Percentiles rank a stretch among this genome's conserved stretches.
Evolutionary conservation across 495 filamentous ascomycete species (phyloP).

Genomic region (Aspergillus ellipticus): DNA sequence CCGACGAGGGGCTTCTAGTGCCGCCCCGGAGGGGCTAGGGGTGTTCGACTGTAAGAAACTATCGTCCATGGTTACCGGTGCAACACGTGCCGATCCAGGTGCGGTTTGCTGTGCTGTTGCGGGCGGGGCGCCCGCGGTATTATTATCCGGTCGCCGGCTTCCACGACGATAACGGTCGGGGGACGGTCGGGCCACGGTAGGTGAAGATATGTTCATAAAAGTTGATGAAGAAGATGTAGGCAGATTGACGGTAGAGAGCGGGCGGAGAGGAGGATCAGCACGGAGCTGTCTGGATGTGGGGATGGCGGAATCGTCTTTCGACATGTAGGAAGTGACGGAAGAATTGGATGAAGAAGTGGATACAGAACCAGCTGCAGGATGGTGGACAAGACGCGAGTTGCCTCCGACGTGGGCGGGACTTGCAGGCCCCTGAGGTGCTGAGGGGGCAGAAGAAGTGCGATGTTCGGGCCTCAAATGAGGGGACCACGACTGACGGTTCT

Average conservation of each 20-base stretch:
- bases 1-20: conserved; percentile 12
- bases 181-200: conserved; percentile 54
- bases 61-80: conserved; percentile 24
- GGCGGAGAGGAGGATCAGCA: conserved; percentile 41
- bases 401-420: conserved; percentile 38
- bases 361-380: conserved; percentile 60
- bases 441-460: conserved; percentile 63
- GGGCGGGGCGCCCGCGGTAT: conserved; percentile 38
- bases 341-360: conserved; percentile 52
- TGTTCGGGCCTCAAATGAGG: conserved; percentile 64
- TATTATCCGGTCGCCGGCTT: conserved; percentile 47
- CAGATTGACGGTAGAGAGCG: conserved; percentile 50
- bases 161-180: conserved; percentile 66
- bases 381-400: conserved; percentile 47
- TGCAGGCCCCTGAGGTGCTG: conserved; percentile 45
- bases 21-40: conserved; percentile 3
- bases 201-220: conserved; percentile 41
- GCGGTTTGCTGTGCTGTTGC: conserved; percentile 30
- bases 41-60: conserved; percentile 11
- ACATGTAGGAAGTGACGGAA: conserved; percentile 37
- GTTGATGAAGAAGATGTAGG: conserved; percentile 36
- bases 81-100: conserved; percentile 3
- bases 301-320: conserved; percentile 48
- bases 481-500: conserved; percentile 55
- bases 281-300: conserved; percentile 34